Percentiles rank a stretch among this genome's conserved stretches.
Evolutionary conservation across 2,329 filamentous ascomycete species (phyloP).

Genomic region (Arthrobotrys iridis): DNA sequence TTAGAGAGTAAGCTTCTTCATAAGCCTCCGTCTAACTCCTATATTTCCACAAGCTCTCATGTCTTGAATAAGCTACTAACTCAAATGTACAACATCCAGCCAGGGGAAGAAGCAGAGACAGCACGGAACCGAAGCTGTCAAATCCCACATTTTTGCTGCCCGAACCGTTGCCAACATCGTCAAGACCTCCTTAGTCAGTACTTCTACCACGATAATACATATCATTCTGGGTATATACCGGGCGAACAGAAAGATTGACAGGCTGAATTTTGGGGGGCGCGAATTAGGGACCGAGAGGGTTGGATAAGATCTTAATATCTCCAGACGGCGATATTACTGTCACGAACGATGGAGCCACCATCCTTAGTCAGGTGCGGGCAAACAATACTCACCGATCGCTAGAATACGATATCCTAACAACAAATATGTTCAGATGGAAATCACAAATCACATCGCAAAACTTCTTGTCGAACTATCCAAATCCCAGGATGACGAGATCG

Average conservation of each 20-base stretch:
- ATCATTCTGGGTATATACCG: constrained; percentile 7
- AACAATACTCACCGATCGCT: not conserved
- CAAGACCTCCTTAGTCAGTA: constrained; percentile 83
- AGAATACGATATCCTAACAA: constrained; percentile 22
- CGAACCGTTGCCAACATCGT: constrained; percentile 96
- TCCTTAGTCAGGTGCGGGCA: constrained; percentile 74
- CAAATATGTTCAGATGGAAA: constrained; percentile 83
- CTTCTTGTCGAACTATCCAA: constrained; percentile 95
- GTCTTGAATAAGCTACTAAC: constrained; percentile 52
- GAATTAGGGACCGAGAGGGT: constrained; percentile 80
- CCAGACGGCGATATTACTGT: constrained; percentile 99
- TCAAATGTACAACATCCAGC: constrained; percentile 64
- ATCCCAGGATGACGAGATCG: constrained; percentile 98
- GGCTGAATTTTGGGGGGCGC: constrained; percentile 48
- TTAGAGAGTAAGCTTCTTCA: constrained; percentile 80
- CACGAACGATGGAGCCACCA: constrained; percentile 98
- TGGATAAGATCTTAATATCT: constrained; percentile 99
- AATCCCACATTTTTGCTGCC: constrained; percentile 96
- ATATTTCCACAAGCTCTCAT: not conserved
- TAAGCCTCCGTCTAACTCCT: not conserved
- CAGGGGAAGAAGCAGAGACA: constrained; percentile 98
- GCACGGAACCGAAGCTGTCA: constrained; percentile 95
- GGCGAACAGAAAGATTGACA: constrained; percentile 13
- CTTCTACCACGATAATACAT: constrained; percentile 4
- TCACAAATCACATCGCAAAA: constrained; percentile 97